Conservation (phyloP, 2,329 filamentous ascomycete genomes). For the Phyllosticta capitalensis region DNA sequence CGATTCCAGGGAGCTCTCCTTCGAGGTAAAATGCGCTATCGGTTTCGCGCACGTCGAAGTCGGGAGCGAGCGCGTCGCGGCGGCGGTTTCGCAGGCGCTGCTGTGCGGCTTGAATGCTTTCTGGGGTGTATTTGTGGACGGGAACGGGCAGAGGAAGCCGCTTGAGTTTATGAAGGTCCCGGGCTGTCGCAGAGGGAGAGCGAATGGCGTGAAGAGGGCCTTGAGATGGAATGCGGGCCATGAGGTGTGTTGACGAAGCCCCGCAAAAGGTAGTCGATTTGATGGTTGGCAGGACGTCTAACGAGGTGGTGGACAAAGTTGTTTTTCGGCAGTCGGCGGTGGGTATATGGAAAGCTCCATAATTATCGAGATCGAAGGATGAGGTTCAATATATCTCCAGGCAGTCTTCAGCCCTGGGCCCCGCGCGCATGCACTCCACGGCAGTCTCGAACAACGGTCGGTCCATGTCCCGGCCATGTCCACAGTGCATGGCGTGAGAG, state of each 20-base stretch:
- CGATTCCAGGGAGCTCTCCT: conserved; percentile 8
- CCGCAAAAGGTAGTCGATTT: neutral
- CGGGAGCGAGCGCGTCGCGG: conserved; percentile 13
- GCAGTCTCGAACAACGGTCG: neutral
- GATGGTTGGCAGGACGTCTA: neutral
- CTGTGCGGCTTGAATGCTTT: neutral
- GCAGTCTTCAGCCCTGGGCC: neutral
- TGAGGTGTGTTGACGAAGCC: neutral
- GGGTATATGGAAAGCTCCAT: neutral
- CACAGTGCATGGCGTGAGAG: neutral
- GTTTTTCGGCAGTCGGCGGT: neutral
- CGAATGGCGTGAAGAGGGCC: neutral
- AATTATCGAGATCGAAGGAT: neutral
- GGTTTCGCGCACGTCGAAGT: conserved; percentile 11
- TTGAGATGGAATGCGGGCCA: neutral
- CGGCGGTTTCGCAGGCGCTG: conserved; percentile 10
- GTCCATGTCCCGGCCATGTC: neutral
- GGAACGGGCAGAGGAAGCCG: neutral
- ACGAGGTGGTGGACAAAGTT: neutral
- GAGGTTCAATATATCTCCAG: neutral
- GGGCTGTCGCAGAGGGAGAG: neutral
- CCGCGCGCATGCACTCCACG: neutral
- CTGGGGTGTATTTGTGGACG: neutral
- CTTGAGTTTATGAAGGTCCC: neutral
- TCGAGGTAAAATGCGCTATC: conserved; percentile 8